Conservation (phyloP, 352 stramenopile species). For the Phytopythium oedochilum region DNA sequence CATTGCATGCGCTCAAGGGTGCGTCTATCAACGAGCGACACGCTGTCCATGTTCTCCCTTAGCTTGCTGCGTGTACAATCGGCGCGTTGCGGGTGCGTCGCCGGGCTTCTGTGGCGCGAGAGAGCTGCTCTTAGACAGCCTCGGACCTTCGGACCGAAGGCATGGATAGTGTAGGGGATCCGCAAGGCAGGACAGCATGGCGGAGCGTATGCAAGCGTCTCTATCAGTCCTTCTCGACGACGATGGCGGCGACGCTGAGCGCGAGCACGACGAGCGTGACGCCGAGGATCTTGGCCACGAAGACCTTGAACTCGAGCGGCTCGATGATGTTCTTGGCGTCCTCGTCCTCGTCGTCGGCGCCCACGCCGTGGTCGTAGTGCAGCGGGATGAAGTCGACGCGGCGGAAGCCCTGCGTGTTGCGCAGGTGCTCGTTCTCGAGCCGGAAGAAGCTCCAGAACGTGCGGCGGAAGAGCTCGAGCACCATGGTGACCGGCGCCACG, state of each 20-base stretch:
- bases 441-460: conserved; percentile 88
- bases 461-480: conserved; percentile 77
- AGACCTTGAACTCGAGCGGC: conserved; percentile 36
- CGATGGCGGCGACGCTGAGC: conserved; percentile 44
- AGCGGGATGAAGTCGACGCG: conserved; percentile 81
- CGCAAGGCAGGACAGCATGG: too few species aligned
- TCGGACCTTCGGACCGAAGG: too few species aligned
- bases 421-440: conserved; percentile 82
- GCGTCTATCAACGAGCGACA: too few species aligned
- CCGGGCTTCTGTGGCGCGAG: too few species aligned
- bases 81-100: too few species aligned
- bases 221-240: conserved; percentile 26
- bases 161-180: too few species aligned
- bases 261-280: conserved; percentile 39
- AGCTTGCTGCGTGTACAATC: too few species aligned
- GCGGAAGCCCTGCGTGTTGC: conserved; percentile 82
- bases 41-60: too few species aligned
- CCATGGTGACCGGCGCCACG: conserved; percentile 82
- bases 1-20: too few species aligned
- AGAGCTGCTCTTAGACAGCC: too few species aligned
- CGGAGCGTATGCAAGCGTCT: background rate
- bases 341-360: conserved; percentile 33
- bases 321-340: conserved; percentile 20
- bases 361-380: conserved; percentile 75
- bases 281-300: conserved; percentile 47